Evolutionary conservation across 108 stramenopile species (phyloP).

Genomic region (Stephanodiscus minutulus): DNA sequence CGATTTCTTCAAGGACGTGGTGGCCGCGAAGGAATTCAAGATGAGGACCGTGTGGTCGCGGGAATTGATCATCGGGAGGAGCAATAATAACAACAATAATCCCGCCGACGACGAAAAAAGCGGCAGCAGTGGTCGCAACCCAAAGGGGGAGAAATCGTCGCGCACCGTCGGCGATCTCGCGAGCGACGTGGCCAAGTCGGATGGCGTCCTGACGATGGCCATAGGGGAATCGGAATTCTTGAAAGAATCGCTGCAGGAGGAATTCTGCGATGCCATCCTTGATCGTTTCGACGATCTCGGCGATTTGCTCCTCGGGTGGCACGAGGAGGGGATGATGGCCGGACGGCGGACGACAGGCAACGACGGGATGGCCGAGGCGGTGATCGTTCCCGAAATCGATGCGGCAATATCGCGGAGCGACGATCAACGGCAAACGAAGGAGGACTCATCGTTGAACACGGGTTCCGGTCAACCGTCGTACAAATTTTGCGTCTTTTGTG

Average conservation of each 20-base stretch:
- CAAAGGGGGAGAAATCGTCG: neutral
- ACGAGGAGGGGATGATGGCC: constrained; percentile 27
- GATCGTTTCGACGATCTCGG: constrained; percentile 38
- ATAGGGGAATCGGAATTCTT: constrained; percentile 49
- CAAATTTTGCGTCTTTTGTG: constrained; percentile 51
- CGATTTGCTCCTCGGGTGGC: constrained; percentile 30
- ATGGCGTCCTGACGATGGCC: constrained; percentile 33
- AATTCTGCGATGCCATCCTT: constrained; percentile 50
- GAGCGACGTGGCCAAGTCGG: constrained; percentile 36
- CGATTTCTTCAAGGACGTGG: constrained; percentile 87
- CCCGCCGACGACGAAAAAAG: neutral
- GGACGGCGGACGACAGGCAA: constrained; percentile 2
- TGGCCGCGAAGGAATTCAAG: constrained; percentile 73
- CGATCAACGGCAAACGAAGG: neutral
- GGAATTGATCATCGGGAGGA: constrained; percentile 57
- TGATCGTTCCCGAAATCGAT: constrained; percentile 1
- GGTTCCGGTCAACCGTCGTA: neutral
- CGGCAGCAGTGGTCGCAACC: too few relatives aligned
- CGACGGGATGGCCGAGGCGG: neutral
- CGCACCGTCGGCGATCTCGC: constrained; percentile 36
- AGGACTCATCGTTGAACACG: neutral
- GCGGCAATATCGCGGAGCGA: neutral
- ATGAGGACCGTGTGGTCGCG: constrained; percentile 83
- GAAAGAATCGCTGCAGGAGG: constrained; percentile 31
- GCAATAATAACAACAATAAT: neutral